phyloP scores from a whole-genome alignment of 352 stramenopile genomes.

The Phytophthora citrophthora region DNA sequence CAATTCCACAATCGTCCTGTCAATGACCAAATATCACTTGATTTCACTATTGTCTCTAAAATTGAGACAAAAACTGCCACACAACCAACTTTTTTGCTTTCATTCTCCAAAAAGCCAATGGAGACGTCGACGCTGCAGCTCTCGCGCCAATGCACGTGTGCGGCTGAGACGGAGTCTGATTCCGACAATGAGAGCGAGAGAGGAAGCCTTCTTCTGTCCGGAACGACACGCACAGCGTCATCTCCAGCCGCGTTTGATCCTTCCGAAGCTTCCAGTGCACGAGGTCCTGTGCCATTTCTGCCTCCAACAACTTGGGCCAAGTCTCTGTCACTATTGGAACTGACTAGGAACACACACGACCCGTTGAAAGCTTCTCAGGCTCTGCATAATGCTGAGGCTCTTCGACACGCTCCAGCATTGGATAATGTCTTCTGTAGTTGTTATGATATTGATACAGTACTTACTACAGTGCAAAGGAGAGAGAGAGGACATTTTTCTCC shows the following conservation, averaged over 20 bases:
- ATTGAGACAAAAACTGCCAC: slow-evolving; percentile 5
- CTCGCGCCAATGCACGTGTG: slow-evolving; percentile 72
- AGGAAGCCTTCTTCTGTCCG: background rate
- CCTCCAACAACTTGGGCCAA: slow-evolving; percentile 24
- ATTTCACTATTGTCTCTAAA: slow-evolving; percentile 4
- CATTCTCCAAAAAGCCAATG: slow-evolving; percentile 16
- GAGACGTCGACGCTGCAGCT: slow-evolving; percentile 21
- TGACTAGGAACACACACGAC: slow-evolving; percentile 52
- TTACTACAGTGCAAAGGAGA: slow-evolving; percentile 61
- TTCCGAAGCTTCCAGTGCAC: slow-evolving; percentile 2
- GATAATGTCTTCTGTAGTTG: slow-evolving; percentile 82
- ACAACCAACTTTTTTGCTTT: background rate
- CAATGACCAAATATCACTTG: slow-evolving; percentile 17
- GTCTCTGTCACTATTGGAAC: slow-evolving; percentile 39
- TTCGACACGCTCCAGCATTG: slow-evolving; percentile 63
- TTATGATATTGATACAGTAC: slow-evolving; percentile 77
- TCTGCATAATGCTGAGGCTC: slow-evolving; percentile 73
- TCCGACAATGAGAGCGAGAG: slow-evolving; percentile 63
- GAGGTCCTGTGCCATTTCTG: slow-evolving; percentile 1
- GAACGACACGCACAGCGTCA: slow-evolving; percentile 6
- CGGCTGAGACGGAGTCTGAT: slow-evolving; percentile 73
- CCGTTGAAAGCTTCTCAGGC: slow-evolving; percentile 69
- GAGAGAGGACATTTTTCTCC: slow-evolving; percentile 67
- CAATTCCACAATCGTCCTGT: slow-evolving; percentile 1
- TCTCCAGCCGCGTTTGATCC: slow-evolving; percentile 7